Base-by-base conservation (phyloP, 2,329 filamentous ascomycete genomes). In the Hypoxylon sp. region DNA sequence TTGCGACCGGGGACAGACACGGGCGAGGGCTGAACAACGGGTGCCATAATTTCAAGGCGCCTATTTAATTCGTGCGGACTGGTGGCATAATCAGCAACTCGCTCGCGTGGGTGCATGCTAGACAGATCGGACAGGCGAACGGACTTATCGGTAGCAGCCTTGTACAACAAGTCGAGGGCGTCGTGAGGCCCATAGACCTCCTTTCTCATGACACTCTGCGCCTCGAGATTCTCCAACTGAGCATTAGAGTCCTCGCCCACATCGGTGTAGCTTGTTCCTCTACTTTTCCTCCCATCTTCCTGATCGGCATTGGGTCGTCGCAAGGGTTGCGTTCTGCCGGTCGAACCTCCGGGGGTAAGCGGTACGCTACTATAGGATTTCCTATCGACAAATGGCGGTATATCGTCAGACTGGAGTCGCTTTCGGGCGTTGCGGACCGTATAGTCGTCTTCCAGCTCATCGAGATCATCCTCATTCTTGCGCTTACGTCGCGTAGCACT, bases 401-500 rank as follows among this genome's bases (percentile, higher is more conserved):
- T 75, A 54, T 73, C 73, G 21, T 75, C 74, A 44, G 75, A 72
- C 37, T 81, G 78, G 53, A 82, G 67, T 55, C 87, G 82, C 73
- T 91, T 91, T 54, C 89, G 80, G 32, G 87, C 88, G 71, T 90
- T 90, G 62, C 88, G 83, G 21, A 88, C 69, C 51, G 88, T 83
- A 69, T 90, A 90, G 58, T 90, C 87, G 62, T 84, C 82, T 49
- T 76, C 75, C 19, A 71, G 73, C 43, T 80, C 79, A 13, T 75
- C 78, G 25, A 76, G 80, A 59, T 89, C 82, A 61, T 89, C 77
- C 61, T 79, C 83, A 36, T 81, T 81, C 79, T 94, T 95, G 69
- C 91, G 85, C 84, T 97, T 97, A 68, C 94, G 86, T 40, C 94
- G 83, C 21, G 92, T 97, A 13, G 91, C 90, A 57, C 91, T 96